Evolutionary conservation across 129 eudicot genomes (phyloP), one percentile per base, ranked within the genome.

Genomic region (Flaveria linearis): DNA sequence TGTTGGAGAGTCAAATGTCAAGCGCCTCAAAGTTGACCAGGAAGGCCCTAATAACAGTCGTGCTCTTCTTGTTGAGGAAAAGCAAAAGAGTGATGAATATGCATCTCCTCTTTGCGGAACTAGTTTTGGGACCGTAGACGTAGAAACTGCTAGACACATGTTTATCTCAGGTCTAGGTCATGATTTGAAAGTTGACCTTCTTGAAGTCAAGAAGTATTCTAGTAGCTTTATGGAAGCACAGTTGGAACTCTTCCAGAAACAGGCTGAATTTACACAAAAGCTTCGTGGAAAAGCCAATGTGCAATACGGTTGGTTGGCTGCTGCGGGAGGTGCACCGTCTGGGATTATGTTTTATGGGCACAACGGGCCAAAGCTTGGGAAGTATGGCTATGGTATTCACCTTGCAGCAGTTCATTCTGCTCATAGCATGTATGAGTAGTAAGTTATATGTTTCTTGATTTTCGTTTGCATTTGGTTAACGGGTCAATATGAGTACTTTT

Each of bases 281-380:
- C 83, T 77, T 60, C 92, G 99, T 16, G 99, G 99, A 17, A 85
- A 83, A 68, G 87, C 96, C 18, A 94, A 94, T 76, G 82, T 89
- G 57, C 82, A 66, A 56, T 91, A 86, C 78, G 99, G 93, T 49
- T 94, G 99, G 99, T 86, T 89, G 58, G 83, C 89, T 13, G 84
- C 87, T 65, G 72, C 85, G 3, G 86, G 82, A 56, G 78, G 78
- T 39, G 87, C 81, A 51, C 70, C 82, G 0, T 69, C 86, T 42
- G 80, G 85, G 36, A 76, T 89, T 57, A 69, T 88, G 82, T 81
- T 79, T 46, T 87, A 86, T 69, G 97, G 97, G 9, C 78, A 83
- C 47, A 77, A 79, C 10, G 85, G 87, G 65, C 74, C 86, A 41
- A 85, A 82, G 76, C 78, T 96, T 7, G 76, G 80, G 65, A 9